Conservation (phyloP, 1,284 basidiomycete genomes). For the Puccinia coronata region DNA sequence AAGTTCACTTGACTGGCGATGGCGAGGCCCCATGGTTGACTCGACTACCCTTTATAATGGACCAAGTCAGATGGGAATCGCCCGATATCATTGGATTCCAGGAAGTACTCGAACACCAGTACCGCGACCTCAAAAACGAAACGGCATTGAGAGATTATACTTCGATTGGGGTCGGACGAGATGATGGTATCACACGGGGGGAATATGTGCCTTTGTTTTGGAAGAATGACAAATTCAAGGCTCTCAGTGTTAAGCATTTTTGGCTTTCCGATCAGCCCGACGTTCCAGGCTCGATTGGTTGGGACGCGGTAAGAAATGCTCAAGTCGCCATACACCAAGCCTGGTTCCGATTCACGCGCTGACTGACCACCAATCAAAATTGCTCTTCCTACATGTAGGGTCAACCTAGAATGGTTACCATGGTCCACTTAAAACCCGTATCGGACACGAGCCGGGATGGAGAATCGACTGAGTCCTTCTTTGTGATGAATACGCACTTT, state of each 20-base stretch:
- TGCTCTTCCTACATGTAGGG: not conserved
- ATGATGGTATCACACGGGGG: slow-evolving; percentile 52
- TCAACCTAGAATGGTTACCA: slow-evolving; percentile 28
- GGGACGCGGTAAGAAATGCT: slow-evolving; percentile 52
- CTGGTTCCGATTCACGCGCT: slow-evolving; percentile 24
- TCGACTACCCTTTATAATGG: slow-evolving; percentile 52
- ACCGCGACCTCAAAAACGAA: slow-evolving; percentile 48
- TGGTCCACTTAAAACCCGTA: slow-evolving; percentile 6
- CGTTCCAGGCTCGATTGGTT: slow-evolving; percentile 51
- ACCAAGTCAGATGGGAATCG: slow-evolving; percentile 51
- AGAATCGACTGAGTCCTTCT: slow-evolving; percentile 29
- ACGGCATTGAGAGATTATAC: slow-evolving; percentile 41
- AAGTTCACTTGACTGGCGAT: not conserved
- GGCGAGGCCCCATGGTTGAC: slow-evolving; percentile 51
- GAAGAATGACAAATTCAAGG: slow-evolving; percentile 51
- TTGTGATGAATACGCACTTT: slow-evolving; percentile 53
- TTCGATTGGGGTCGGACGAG: slow-evolving; percentile 52
- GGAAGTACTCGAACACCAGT: slow-evolving; percentile 52
- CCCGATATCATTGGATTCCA: slow-evolving; percentile 54
- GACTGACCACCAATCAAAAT: slow-evolving; percentile 3
- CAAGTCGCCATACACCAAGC: not conserved
- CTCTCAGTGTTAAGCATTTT: slow-evolving; percentile 50
- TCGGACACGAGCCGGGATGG: not conserved
- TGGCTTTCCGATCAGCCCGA: slow-evolving; percentile 54
- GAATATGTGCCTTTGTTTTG: slow-evolving; percentile 54